These are phyloP conservation scores for Ilex paraguariensis DNA, from an alignment of 305 asterid species.

Conservation along the genomic window DNA sequence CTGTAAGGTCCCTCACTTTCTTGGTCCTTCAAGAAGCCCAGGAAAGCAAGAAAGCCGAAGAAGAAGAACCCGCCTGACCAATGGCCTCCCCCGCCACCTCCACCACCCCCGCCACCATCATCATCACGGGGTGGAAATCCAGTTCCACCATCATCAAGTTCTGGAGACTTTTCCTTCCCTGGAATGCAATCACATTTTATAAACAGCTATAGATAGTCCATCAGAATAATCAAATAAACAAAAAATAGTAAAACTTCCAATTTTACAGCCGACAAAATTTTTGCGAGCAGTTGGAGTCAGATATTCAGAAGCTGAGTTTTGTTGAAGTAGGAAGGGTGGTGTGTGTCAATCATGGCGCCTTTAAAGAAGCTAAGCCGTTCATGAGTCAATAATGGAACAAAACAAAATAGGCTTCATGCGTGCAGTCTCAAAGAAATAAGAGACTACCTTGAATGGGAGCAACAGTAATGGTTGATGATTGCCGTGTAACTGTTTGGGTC, in stretches of 20 bases:
- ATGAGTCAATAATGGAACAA: neutral
- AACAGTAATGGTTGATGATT: conserved; percentile 75
- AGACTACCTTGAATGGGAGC: conserved; percentile 65
- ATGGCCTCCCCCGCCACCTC: conserved; percentile 80
- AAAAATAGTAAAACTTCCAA: neutral
- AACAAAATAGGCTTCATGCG: neutral
- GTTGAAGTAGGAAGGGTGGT: too few species aligned
- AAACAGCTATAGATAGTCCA: neutral
- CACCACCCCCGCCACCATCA: conserved; percentile 78
- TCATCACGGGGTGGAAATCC: conserved; percentile 87
- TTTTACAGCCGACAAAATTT: neutral
- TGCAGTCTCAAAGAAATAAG: neutral
- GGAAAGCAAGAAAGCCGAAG: conserved; percentile 70
- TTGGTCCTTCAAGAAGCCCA: conserved; percentile 64
- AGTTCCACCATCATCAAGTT: conserved; percentile 78
- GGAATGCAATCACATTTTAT: conserved; percentile 7
- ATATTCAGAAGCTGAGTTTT: neutral
- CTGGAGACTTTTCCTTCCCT: conserved; percentile 88
- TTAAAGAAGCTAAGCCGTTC: too few species aligned
- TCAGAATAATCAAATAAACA: neutral
- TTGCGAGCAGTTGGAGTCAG: neutral
- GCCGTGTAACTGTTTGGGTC: conserved; percentile 70
- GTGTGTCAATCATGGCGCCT: too few species aligned
- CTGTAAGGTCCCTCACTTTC: conserved; percentile 58
- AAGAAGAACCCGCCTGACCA: conserved; percentile 86